Evolutionary conservation across 1,284 basidiomycete species (phyloP).

Genomic region (Xerocomus amazonicus): DNA sequence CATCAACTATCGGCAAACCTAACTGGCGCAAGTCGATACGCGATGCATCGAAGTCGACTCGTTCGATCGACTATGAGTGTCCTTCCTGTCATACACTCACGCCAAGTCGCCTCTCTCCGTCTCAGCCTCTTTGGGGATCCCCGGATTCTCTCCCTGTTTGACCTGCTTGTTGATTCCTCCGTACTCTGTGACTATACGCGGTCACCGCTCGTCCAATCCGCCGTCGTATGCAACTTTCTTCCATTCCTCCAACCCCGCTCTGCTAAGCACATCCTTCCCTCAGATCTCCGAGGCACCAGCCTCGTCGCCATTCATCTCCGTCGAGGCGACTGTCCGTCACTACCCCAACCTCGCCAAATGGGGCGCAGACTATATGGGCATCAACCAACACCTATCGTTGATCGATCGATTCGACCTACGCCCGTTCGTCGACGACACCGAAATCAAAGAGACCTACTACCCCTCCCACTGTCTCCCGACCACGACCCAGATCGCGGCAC

Average conservation of each 20-base stretch:
- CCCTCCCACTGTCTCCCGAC: conserved; percentile 55
- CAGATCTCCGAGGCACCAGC: conserved; percentile 29
- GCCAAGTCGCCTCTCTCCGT: background rate
- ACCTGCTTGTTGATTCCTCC: conserved; percentile 45
- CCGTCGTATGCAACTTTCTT: conserved; percentile 49
- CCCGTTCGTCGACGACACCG: conserved; percentile 12
- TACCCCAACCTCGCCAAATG: conserved; percentile 54
- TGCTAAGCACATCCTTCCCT: conserved; percentile 16
- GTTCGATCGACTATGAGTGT: conserved; percentile 48
- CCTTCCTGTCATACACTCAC: background rate
- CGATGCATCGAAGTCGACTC: conserved; percentile 49
- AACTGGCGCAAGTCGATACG: conserved; percentile 36
- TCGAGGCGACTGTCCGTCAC: conserved; percentile 62
- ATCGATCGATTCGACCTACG: conserved; percentile 47
- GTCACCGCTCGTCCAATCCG: conserved; percentile 57
- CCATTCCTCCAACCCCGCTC: conserved; percentile 39
- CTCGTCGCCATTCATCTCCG: conserved; percentile 65
- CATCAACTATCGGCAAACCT: conserved; percentile 49
- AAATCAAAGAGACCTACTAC: conserved; percentile 35
- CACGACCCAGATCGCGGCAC: conserved; percentile 48
- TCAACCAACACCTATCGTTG: conserved; percentile 52
- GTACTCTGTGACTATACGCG: conserved; percentile 51
- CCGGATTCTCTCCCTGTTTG: conserved; percentile 46
- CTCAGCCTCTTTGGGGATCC: conserved; percentile 52
- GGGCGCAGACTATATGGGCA: conserved; percentile 50